phyloP scores from a whole-genome alignment of 371 early-diverging fungal species.

The Paraphysoderma sedebokerense region DNA sequence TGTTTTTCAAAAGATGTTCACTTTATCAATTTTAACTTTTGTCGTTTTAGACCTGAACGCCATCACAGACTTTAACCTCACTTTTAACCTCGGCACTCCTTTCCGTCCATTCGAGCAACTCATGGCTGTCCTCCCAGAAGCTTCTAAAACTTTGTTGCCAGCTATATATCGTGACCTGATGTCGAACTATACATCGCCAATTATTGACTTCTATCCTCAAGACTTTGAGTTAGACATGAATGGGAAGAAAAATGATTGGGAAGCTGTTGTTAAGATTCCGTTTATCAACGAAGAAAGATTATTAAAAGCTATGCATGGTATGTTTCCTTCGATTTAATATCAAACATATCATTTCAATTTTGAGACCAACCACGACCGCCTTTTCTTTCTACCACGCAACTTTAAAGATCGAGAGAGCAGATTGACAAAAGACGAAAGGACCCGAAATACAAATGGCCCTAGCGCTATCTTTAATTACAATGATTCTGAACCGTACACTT shows the following conservation, averaged over 20 bases:
- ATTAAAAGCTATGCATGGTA: constrained; percentile 12
- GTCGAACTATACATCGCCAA: constrained; percentile 24
- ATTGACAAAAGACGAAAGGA: constrained; percentile 16
- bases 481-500: constrained; percentile 9
- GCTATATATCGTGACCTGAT: constrained; percentile 20
- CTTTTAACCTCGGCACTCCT: constrained; percentile 23
- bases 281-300: constrained; percentile 31
- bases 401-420: constrained; percentile 16
- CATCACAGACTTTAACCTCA: constrained; percentile 6
- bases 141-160: constrained; percentile 24
- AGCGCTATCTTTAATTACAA: constrained; percentile 10
- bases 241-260: constrained; percentile 47
- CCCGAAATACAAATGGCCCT: constrained; percentile 17
- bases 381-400: background rate
- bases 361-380: background rate
- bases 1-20: no score
- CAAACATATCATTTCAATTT: background rate
- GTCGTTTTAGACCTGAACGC: background rate
- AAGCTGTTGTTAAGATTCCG: constrained; percentile 37
- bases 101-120: constrained; percentile 47
- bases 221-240: constrained; percentile 40
- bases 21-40: no score
- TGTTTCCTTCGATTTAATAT: background rate
- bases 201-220: constrained; percentile 36
- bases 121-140: constrained; percentile 44